Evolutionary conservation across 805 yeast species (phyloP), one percentile per base, ranked within the genome.

Genomic region (Candida ortonii): DNA sequence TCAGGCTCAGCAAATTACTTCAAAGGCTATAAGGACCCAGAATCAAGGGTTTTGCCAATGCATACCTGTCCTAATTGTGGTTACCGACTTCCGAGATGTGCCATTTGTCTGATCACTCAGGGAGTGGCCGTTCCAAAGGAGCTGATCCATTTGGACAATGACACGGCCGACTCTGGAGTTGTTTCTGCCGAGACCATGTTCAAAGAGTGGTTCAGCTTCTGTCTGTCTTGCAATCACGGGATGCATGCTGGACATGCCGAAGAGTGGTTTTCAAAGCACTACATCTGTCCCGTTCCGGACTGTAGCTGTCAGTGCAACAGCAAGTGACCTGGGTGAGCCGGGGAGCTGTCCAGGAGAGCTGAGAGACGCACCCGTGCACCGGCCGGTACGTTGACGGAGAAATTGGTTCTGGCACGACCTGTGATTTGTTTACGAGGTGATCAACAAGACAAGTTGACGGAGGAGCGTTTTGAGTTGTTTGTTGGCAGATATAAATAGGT

Each of bases 201-300:
- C 55, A 73, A 78, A 39, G 82, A 83, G 43, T 87, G 96, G 95
- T 88, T 90, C 47, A 85, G 93, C 47, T 87, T 87, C 61, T 90
- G 98, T 52, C 62, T 90, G 44, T 76, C 80, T 21, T 90, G 98
- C 55, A 86, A 84, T 53, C 98, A 90, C 51, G 95, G 96, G 1
- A 80, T 80, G 76, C 98, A 90, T 62, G 88, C 95, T 0, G 88
- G 84, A 4, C 98, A 90, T 57, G 97, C 97, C 0, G 88, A 85
- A 44, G 94, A 89, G 51, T 90, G 98, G 98, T 90, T 90, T 57
- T 73, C 81, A 16, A 81, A 80, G 55, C 95, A 89, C 50, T 76
- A 74, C 36, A 76, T 84, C 1, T 90, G 98, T 52, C 97, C 98
- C 0, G 95, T 90, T 3, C 96, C 97, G 0, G 95, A 88, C 26